Evolutionary conservation across 1,284 basidiomycete genomes (phyloP), one percentile per base, ranked within the genome.

Genomic region (Crepidotus sp.): DNA sequence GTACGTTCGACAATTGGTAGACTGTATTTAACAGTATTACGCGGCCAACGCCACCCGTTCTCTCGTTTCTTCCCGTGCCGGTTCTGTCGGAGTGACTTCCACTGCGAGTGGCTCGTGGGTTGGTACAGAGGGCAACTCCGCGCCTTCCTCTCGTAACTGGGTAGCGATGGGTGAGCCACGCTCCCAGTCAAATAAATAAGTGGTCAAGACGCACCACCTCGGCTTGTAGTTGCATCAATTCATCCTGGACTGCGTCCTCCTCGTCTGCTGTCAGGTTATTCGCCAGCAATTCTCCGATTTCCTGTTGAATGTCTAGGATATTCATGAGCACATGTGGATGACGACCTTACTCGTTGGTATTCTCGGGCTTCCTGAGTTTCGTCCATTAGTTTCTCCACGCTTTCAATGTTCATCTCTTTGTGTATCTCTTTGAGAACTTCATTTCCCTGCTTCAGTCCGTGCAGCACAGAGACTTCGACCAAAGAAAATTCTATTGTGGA

Each of bases 401-500:
- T 83, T 59, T 97, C 92, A 3, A 93, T 59, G 52, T 82, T 91
- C 76, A 98, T 83, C 63, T 98, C 93, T 57, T 81, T 81, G 63
- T 98, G 93, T 29, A 98, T 87, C 66, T 95, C 80, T 59, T 87
- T 91, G 45, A 98, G 70, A 0, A 97, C 93, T 33, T 88, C 82
- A 53, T 89, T 96, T 2, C 95, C 95, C 65, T 95, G 90, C 62
- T 91, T 79, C 32, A 98, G 65, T 6, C 95, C 95, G 63, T 92
- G 89, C 36, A 98, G 61, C 13, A 98, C 88, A 3, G 92, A 90
- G 33, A 90, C 82, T 63, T 98, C 89, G 33, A 98, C 83, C 46
- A 95, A 74, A 0, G 95, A 91, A 68, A 96, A 98, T 62, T 98
- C 95, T 58, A 98, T 97, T 0, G 85, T 89, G 6, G 88, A 87